Base-by-base conservation (phyloP, 1,139 yeast genomes). In the Hemisphaericaspora xylofermentans region DNA sequence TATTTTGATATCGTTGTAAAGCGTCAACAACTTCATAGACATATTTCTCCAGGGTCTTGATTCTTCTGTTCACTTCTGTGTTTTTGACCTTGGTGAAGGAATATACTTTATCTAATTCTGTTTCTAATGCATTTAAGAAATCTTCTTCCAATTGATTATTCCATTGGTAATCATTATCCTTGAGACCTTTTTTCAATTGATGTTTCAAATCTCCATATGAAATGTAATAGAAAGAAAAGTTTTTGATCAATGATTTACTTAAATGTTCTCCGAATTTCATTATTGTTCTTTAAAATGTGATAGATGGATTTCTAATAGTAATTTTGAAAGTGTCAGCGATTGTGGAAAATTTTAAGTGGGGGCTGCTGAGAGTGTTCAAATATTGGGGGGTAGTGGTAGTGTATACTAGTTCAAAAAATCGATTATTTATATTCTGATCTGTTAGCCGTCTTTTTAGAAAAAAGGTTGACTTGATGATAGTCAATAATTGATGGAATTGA, bases 191-290 rank as follows among this genome's bases (percentile, higher is more conserved):
- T 55, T 88, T 86, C 56, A 91, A 65, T 49, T 81, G 84, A 53
- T 84, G 81, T 64, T 91, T 91, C 60, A 91, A 75, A 60, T 88
- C 96, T 66, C 89, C 96, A 56, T 91, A 91, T 38, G 89, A 76
- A 52, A 91, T 84, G 61, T 91, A 91, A 66, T 91, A 91, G 70
- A 84, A 89, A 52, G 86, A 81, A 66, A 89, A 91, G 66, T 88
- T 95, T 59, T 84, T 80, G 58, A 84, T 84, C 48, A 85, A 77
- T 25, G 88, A 81, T 50, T 81, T 79, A 57, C 84, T 77, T 53
- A 84, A 71, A 49, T 83, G 87, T 56, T 84, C 91, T 25, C 94
- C 94, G 54, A 85, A 85, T 68, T 84, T 82, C 88, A 82, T 82
- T 32, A 36, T 36, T 12, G 22, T 9, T n/a, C n/a, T 9, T 10